Percentiles rank a stretch among this genome's conserved stretches.
phyloP scores from a whole-genome alignment of 345 rosid genomes.

The Rhodomyrtus tomentosa region DNA sequence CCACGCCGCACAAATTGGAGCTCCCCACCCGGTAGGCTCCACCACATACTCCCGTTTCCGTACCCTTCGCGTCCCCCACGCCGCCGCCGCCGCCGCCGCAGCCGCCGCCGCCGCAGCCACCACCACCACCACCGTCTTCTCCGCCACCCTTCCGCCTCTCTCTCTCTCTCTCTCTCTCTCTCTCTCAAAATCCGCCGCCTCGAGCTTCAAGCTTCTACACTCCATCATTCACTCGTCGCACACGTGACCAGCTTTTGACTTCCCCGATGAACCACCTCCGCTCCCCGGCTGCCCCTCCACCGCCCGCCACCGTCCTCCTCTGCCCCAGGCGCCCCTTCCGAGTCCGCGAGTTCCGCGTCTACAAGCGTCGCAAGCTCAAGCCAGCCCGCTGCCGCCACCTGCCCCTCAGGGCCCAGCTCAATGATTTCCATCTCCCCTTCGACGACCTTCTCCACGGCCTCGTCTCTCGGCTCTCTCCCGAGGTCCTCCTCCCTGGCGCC shows the following conservation, averaged over 20 bases:
- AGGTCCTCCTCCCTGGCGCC: slow-evolving; percentile 30
- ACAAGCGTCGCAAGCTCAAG: slow-evolving; percentile 29
- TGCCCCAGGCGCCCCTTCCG: slow-evolving; percentile 10
- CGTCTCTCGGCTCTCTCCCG: slow-evolving; percentile 15
- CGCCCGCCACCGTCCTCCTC: slow-evolving; percentile 2
- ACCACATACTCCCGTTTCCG: background rate
- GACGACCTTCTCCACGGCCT: slow-evolving; percentile 19
- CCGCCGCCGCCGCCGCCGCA: too few relatives aligned
- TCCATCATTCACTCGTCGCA: background rate
- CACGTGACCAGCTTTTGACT: background rate
- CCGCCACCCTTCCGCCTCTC: background rate
- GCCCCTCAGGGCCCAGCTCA: background rate
- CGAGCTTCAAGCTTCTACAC: background rate
- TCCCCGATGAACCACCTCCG: slow-evolving; percentile 10
- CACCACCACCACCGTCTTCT: background rate
- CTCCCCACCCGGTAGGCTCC: background rate
- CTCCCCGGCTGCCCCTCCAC: slow-evolving; percentile 9
- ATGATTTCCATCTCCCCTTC: slow-evolving; percentile 5
- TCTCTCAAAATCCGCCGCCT: background rate
- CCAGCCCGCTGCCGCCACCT: slow-evolving; percentile 14
- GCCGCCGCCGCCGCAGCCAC: background rate
- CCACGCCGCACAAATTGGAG: background rate
- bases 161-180: background rate
- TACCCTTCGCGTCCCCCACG: background rate
- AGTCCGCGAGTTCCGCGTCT: slow-evolving; percentile 20